A percentile compares a stretch with the other conserved stretches of the same genome.
Conservation (phyloP, 202 grass and related monocot species). For the Miscanthus sacchariflorus region DNA sequence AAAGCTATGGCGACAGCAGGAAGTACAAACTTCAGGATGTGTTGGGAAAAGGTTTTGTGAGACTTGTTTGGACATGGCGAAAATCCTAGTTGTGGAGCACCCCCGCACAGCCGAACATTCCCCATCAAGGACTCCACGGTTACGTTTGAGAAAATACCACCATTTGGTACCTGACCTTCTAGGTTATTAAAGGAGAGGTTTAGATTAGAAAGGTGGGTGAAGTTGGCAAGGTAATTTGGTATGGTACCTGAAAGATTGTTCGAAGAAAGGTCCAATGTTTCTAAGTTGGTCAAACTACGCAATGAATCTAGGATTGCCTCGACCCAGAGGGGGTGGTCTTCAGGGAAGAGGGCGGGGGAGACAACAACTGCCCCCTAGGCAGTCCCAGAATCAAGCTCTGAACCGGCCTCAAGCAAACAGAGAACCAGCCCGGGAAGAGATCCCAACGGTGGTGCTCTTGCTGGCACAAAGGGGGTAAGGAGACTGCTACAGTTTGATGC, state of each 20-base stretch:
- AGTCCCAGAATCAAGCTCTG: too few relatives aligned
- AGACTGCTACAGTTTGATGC: too few relatives aligned
- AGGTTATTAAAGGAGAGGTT: constrained; percentile 53
- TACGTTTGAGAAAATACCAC: constrained; percentile 45
- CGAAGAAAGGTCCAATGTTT: not conserved
- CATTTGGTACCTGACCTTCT: constrained; percentile 42
- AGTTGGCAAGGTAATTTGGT: constrained; percentile 10
- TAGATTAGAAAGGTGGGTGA: constrained; percentile 29
- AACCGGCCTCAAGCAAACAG: too few relatives aligned
- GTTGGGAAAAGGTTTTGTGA: not conserved
- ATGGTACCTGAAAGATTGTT: constrained; percentile 41
- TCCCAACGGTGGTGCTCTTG: too few relatives aligned
- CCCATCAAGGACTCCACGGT: constrained; percentile 31
- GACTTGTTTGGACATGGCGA: not conserved
- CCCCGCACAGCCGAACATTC: constrained; percentile 38
- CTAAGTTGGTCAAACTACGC: constrained; percentile 8
- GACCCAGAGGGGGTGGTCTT: too few relatives aligned
- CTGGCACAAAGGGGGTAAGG: too few relatives aligned
- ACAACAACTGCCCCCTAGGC: too few relatives aligned
- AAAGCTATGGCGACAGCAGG: not conserved
- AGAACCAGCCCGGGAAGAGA: too few relatives aligned
- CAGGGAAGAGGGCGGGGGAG: too few relatives aligned
- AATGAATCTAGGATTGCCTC: constrained; percentile 49
- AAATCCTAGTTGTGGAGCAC: constrained; percentile 16
- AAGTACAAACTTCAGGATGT: constrained; percentile 36